phyloP scores from a whole-genome alignment of 495 filamentous ascomycete species.

The Aspergillus bridgeri region DNA sequence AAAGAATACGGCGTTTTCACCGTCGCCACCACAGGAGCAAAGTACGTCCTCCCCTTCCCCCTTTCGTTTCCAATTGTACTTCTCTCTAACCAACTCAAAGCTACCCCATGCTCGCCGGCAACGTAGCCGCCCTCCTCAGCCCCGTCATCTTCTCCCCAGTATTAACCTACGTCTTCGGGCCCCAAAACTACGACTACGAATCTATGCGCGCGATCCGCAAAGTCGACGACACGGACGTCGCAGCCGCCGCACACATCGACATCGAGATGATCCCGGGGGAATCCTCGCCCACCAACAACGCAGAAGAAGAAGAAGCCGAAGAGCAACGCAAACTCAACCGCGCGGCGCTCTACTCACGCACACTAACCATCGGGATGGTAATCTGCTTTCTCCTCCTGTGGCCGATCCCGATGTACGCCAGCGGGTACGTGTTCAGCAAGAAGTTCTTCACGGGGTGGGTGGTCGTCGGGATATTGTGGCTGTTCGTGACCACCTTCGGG shows the following conservation, averaged over 20 bases:
- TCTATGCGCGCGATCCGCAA: conserved; percentile 81
- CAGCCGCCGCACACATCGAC: conserved; percentile 64
- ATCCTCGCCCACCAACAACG: conserved; percentile 23
- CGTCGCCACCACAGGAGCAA: conserved; percentile 73
- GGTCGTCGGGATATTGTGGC: conserved; percentile 79
- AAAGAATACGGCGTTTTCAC: conserved; percentile 69
- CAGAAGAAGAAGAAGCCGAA: conserved; percentile 43
- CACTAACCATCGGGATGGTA: conserved; percentile 71
- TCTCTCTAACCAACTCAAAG: conserved; percentile 19
- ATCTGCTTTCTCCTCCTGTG: conserved; percentile 78
- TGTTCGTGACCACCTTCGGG: conserved; percentile 69
- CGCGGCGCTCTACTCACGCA: conserved; percentile 76
- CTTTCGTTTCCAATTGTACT: not conserved
- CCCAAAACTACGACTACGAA: conserved; percentile 86
- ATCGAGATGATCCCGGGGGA: conserved; percentile 65
- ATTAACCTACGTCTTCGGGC: conserved; percentile 68
- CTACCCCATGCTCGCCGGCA: conserved; percentile 88
- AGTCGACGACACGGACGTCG: conserved; percentile 78
- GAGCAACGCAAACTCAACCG: conserved; percentile 67
- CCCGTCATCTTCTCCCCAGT: conserved; percentile 77
- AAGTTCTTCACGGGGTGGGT: conserved; percentile 94
- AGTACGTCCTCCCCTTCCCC: conserved; percentile 39
- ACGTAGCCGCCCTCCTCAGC: conserved; percentile 74
- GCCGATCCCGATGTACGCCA: conserved; percentile 94
- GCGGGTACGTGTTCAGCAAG: conserved; percentile 83